Evolutionary conservation across 495 filamentous ascomycete species (phyloP).

Genomic region (Neurospora sublineolata): DNA sequence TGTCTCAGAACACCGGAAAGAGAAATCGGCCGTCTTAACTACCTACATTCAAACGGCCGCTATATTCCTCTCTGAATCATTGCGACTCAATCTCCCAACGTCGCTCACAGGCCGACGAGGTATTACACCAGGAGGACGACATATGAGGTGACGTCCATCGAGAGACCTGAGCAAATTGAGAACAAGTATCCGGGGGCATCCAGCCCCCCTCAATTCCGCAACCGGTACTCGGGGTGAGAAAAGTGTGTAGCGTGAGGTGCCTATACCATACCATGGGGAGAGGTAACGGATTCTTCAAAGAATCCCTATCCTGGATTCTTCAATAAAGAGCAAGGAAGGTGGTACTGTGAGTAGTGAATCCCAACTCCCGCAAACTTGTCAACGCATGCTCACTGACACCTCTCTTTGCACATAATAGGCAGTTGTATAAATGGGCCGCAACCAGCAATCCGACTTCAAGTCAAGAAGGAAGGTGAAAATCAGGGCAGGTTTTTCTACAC

Average conservation of each 20-base stretch:
- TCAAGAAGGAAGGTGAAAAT: slow-evolving; percentile 56
- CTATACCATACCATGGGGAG: neutral
- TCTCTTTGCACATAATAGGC: neutral
- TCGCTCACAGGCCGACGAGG: neutral
- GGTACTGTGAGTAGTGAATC: neutral
- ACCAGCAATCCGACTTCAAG: slow-evolving; percentile 46
- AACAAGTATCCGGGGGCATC: neutral
- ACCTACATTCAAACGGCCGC: neutral
- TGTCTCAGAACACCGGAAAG: neutral
- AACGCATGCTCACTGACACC: neutral
- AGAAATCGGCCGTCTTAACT: neutral
- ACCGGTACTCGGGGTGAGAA: neutral
- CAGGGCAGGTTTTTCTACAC: slow-evolving; percentile 58
- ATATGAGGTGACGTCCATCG: neutral
- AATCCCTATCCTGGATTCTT: neutral
- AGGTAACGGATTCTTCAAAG: neutral
- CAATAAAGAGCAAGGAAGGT: neutral
- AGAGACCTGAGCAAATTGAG: neutral
- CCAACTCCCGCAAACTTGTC: neutral
- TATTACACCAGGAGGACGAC: neutral
- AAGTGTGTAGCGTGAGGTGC: neutral
- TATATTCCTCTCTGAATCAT: neutral
- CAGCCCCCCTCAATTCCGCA: neutral
- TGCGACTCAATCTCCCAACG: neutral
- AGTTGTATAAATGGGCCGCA: slow-evolving; percentile 26